Base-by-base conservation (phyloP, 768 basidiomycete genomes). In the Russula sp. region DNA sequence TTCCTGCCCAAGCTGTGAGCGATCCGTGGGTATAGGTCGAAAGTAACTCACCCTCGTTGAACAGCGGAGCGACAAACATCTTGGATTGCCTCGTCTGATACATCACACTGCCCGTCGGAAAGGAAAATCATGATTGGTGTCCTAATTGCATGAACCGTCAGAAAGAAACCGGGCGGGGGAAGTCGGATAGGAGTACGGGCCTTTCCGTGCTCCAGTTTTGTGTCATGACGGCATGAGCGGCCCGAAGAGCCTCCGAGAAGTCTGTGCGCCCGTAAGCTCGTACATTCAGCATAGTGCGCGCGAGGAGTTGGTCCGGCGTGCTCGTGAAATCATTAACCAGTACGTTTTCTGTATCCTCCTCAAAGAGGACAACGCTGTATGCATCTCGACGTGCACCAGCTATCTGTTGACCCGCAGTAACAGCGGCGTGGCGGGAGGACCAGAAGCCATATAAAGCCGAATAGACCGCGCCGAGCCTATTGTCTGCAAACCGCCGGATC, bases 391-490 rank as follows among this genome's bases (percentile, higher is more conserved):
- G 77, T 8, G 55, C 55, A 0, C 67, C 70, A 14, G 69, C 69
- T 6, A 57, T 71, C 49, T 72, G 71, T 34, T 48, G 61, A 8
- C 55, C 70, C 37, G 62, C 52, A 11, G 56, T 68, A 20, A 77
- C 55, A 2, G 79, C 78, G 14, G 76, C 71, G 13, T 77, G 74
- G 3, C 84, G 77, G 0, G 85, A 78, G 14, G 72, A 64, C 84
- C 85, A 87, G 69, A 86, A 86, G 16, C 74, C 73, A 57, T 83
- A 70, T 9, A 86, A 66, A 0, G 84, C 79, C 0, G 83, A 81
- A 45, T 80, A 81, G 0, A 85, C 85, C 0, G 84, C 83, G 0
- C 84, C 84, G 16, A 84, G 76, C 35, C 84, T 73, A 65, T 86
- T 80, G 60, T 82, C 70, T 45, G 74, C 72, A 0, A 57, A 66